Evolutionary conservation across 2,329 filamentous ascomycete species (phyloP).

Genomic region (Colletotrichum sidae): DNA sequence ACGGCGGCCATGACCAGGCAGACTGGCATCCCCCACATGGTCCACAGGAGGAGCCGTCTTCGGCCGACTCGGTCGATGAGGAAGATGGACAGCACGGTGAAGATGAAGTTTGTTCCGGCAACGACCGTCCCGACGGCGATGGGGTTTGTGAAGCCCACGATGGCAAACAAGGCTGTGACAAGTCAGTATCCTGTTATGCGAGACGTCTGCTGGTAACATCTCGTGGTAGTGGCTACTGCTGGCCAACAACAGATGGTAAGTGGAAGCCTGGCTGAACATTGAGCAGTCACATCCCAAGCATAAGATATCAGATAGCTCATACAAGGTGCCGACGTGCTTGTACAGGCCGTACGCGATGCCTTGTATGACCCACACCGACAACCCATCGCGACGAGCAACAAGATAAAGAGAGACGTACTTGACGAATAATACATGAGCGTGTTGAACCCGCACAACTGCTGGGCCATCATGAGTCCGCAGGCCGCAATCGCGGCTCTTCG

Average conservation of each 20-base stretch:
- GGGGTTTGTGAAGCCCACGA: conserved; percentile 48
- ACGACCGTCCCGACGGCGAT: conserved; percentile 56
- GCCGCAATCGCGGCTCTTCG: conserved; percentile 54
- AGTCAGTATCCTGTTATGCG: too few species aligned
- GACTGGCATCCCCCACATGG: conserved; percentile 40
- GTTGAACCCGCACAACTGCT: conserved; percentile 40
- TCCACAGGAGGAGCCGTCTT: conserved; percentile 55
- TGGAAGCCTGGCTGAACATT: too few species aligned
- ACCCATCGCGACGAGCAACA: too few species aligned
- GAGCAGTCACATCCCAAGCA: too few species aligned
- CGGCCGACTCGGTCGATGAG: conserved; percentile 59
- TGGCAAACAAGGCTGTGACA: conserved; percentile 31
- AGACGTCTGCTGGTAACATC: too few species aligned
- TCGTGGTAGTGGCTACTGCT: too few species aligned
- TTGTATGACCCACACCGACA: too few species aligned
- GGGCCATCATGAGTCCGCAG: conserved; percentile 57
- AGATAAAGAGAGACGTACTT: background rate
- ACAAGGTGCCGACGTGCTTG: too few species aligned
- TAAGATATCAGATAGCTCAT: too few species aligned
- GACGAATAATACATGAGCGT: conserved; percentile 36
- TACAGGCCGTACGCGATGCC: too few species aligned
- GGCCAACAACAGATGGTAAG: too few species aligned
- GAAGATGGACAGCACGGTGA: conserved; percentile 60
- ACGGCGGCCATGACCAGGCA: conserved; percentile 10
- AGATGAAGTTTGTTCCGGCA: conserved; percentile 61